Evolutionary conservation across 2,329 filamentous ascomycete genomes (phyloP).

Genomic region (Fusarium euwallaceae): DNA sequence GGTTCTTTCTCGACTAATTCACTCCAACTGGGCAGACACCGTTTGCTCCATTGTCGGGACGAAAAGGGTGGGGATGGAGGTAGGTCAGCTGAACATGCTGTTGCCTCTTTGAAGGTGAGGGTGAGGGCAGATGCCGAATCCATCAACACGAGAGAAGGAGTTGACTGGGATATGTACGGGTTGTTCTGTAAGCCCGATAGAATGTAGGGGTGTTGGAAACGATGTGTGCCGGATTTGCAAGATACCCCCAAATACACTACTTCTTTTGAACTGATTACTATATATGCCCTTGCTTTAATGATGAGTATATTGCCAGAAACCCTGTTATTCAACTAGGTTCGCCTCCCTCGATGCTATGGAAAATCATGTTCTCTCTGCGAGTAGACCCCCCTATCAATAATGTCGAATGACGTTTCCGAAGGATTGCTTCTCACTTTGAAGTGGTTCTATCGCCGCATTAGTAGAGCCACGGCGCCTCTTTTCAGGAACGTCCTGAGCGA

Average conservation of each 20-base stretch:
- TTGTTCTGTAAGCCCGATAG: neutral
- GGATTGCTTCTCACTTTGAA: neutral
- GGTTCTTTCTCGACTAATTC: conserved; percentile 72
- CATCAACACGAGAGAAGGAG: neutral
- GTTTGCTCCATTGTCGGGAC: conserved; percentile 36
- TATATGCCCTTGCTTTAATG: neutral
- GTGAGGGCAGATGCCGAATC: neutral
- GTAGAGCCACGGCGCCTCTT: neutral
- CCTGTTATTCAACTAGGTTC: neutral
- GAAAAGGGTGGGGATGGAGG: conserved; percentile 34
- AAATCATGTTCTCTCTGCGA: neutral
- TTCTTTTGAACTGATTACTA: neutral
- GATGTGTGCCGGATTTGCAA: conserved; percentile 20
- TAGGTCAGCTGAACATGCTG: conserved; percentile 38
- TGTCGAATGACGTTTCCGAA: neutral
- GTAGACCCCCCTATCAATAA: neutral
- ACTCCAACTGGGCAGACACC: conserved; percentile 42
- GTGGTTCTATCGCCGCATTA: neutral
- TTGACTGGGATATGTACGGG: neutral
- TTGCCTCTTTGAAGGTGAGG: conserved; percentile 32
- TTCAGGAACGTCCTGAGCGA: neutral
- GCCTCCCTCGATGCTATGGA: neutral
- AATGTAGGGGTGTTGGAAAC: neutral
- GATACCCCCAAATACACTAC: conserved; percentile 38
- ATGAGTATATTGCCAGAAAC: neutral